Evolutionary conservation across 2,329 filamentous ascomycete species (phyloP).

Genomic region (Trichoderma afroharzianum): DNA sequence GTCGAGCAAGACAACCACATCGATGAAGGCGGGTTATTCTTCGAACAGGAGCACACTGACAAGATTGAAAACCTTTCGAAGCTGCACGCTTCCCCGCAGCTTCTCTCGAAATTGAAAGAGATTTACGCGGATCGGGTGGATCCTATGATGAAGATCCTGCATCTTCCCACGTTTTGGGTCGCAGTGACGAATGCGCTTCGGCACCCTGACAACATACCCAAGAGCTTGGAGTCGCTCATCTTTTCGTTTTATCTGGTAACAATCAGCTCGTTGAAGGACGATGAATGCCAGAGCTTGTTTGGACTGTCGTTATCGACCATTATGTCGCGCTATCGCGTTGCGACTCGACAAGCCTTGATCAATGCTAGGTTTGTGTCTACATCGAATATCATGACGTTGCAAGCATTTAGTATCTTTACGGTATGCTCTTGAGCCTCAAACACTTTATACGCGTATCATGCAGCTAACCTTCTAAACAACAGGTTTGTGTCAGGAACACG

Average conservation of each 20-base stretch:
- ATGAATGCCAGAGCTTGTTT: background rate
- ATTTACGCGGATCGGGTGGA: background rate
- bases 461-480: background rate
- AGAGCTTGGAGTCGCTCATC: background rate
- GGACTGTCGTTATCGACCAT: background rate
- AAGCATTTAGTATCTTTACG: background rate
- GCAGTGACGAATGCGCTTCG: background rate
- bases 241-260: background rate
- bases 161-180: constrained; percentile 3
- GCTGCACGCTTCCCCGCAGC: background rate
- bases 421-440: background rate
- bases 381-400: background rate
- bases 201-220: background rate
- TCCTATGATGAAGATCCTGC: constrained; percentile 6
- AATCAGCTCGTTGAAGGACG: background rate
- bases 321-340: background rate
- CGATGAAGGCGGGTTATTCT: background rate
- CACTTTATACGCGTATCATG: too few species aligned
- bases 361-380: constrained; percentile 1
- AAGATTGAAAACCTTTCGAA: background rate
- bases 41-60: background rate
- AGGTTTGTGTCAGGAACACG: background rate
- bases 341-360: constrained; percentile 1
- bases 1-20: background rate
- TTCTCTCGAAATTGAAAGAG: background rate